Percentiles rank a stretch among this genome's conserved stretches.
phyloP scores from a whole-genome alignment of 1,284 basidiomycete genomes.

The Cutaneotrichosporon spelunceum region DNA sequence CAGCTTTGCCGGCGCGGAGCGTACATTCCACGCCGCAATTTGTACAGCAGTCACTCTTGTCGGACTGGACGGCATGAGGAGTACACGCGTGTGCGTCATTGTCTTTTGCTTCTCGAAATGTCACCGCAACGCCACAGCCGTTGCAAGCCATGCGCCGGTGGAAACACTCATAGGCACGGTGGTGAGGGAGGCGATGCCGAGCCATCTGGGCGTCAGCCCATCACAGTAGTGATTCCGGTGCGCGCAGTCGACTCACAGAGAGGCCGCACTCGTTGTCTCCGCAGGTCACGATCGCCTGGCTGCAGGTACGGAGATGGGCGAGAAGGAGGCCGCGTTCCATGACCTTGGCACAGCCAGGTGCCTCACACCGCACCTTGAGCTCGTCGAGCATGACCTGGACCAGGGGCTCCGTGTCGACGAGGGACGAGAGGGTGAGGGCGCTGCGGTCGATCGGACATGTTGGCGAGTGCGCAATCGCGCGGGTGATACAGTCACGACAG shows the following conservation, averaged over 20 bases:
- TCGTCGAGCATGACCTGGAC: slow-evolving; percentile 67
- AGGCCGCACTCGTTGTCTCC: slow-evolving; percentile 42
- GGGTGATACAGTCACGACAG: slow-evolving; percentile 69
- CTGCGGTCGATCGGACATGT: slow-evolving; percentile 79
- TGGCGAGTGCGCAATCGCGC: slow-evolving; percentile 56
- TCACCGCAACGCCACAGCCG: slow-evolving; percentile 32
- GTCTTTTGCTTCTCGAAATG: slow-evolving; percentile 33
- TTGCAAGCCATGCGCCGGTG: slow-evolving; percentile 42
- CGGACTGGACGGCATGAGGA: background rate
- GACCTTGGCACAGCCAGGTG: slow-evolving; percentile 57
- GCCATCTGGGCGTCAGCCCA: slow-evolving; percentile 29
- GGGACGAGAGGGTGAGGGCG: slow-evolving; percentile 52
- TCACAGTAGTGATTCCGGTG: background rate
- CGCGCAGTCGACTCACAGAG: slow-evolving; percentile 52
- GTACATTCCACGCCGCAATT: slow-evolving; percentile 7
- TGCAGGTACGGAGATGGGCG: slow-evolving; percentile 64
- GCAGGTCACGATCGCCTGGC: slow-evolving; percentile 60
- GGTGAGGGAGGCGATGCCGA: slow-evolving; percentile 36
- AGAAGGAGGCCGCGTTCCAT: slow-evolving; percentile 68
- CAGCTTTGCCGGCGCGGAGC: background rate
- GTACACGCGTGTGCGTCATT: background rate
- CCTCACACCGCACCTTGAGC: slow-evolving; percentile 67
- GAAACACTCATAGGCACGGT: slow-evolving; percentile 46
- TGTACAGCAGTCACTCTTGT: background rate
- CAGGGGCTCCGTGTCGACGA: slow-evolving; percentile 28